phyloP scores from a whole-genome alignment of 768 basidiomycete genomes.

The Clitopilus hobsonii region DNA sequence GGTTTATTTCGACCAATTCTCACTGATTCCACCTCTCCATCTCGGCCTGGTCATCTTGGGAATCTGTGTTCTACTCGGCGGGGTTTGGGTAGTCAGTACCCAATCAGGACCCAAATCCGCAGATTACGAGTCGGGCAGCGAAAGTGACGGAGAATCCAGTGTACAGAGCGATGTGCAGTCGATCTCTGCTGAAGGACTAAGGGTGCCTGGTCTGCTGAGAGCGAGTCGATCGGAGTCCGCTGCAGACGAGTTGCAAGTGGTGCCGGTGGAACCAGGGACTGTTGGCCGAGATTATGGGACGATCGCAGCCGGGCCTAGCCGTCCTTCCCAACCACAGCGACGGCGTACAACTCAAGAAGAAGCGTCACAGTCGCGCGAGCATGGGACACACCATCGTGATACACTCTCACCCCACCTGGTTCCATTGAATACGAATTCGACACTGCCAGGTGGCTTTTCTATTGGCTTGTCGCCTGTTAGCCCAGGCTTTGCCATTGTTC shows the following conservation, averaged over 20 bases:
- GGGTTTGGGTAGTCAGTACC: slow-evolving; percentile 88
- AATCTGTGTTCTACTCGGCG: slow-evolving; percentile 71
- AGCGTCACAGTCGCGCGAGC: not conserved
- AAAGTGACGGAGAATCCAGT: slow-evolving; percentile 32
- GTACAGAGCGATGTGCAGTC: slow-evolving; percentile 1
- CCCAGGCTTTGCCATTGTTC: slow-evolving; percentile 72
- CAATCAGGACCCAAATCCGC: slow-evolving; percentile 54
- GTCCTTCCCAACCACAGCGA: not conserved
- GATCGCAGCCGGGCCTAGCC: not conserved
- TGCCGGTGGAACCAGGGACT: not conserved
- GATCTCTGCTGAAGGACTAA: not conserved
- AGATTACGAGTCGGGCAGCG: slow-evolving; percentile 43
- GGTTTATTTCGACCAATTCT: slow-evolving; percentile 85
- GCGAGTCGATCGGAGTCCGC: not conserved
- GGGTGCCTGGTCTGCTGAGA: not conserved
- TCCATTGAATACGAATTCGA: slow-evolving; percentile 31
- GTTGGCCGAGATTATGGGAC: not conserved
- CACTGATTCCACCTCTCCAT: slow-evolving; percentile 61
- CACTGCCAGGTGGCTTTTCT: slow-evolving; percentile 54
- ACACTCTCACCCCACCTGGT: slow-evolving; percentile 19
- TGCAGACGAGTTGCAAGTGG: not conserved
- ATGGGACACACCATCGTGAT: slow-evolving; percentile 5
- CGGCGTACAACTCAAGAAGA: slow-evolving; percentile 5
- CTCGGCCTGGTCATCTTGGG: slow-evolving; percentile 75
- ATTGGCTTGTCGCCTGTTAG: slow-evolving; percentile 74